Conservation (phyloP, 768 basidiomycete species). For the Candolleomyces eurysporus region DNA sequence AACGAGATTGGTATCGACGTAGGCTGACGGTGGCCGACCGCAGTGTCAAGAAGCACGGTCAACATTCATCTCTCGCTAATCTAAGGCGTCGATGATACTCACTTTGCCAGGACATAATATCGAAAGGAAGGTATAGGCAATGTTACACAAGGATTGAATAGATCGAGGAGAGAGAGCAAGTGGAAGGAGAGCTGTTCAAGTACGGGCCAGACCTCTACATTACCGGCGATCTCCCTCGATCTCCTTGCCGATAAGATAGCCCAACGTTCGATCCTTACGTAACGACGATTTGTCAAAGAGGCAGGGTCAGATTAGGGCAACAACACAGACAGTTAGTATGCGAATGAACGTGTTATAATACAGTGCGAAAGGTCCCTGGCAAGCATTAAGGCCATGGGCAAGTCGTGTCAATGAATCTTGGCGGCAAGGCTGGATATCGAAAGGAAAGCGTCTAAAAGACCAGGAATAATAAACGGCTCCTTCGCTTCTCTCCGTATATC, state of each 20-base stretch:
- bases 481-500: constrained; percentile 51
- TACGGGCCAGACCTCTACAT: not conserved
- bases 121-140: constrained; percentile 2
- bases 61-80: not conserved
- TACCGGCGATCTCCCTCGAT: not conserved
- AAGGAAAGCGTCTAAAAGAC: constrained; percentile 52
- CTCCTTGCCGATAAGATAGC: not conserved
- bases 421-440: constrained; percentile 32
- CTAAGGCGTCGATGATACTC: not conserved
- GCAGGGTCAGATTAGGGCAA: too few relatives aligned
- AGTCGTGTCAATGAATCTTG: constrained; percentile 4
- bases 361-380: not conserved
- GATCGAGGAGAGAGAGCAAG: constrained; percentile 9
- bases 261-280: not conserved
- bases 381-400: too few relatives aligned
- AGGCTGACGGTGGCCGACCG: constrained; percentile 62
- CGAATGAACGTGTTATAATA: constrained; percentile 2
- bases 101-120: constrained; percentile 76
- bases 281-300: not conserved
- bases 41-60: not conserved
- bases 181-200: not conserved
- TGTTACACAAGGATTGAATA: constrained; percentile 7
- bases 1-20: constrained; percentile 80
- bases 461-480: constrained; percentile 56
- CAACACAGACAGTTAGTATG: too few relatives aligned